phyloP scores from a whole-genome alignment of 1,284 basidiomycete species.

The Tylopilus sp. region DNA sequence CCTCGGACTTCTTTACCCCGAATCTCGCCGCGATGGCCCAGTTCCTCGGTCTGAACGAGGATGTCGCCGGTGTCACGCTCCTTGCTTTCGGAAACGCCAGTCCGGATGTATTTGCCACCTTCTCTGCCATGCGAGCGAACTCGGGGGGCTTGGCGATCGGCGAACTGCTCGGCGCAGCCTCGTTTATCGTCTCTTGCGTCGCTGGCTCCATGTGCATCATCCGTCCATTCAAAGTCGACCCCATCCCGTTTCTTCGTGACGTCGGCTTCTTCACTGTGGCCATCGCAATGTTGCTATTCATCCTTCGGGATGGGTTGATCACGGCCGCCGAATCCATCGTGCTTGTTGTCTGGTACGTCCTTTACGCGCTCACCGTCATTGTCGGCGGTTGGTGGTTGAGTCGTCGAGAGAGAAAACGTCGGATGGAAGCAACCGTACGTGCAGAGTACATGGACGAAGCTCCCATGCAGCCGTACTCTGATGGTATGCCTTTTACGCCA shows the following conservation, averaged over 20 bases:
- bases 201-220: slow-evolving; percentile 98
- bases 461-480: slow-evolving; percentile 62
- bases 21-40: slow-evolving; percentile 91
- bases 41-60: slow-evolving; percentile 87
- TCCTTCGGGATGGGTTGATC: slow-evolving; percentile 85
- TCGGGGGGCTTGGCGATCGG: slow-evolving; percentile 94
- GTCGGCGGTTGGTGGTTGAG: slow-evolving; percentile 82
- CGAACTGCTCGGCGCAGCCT: slow-evolving; percentile 94
- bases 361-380: slow-evolving; percentile 86
- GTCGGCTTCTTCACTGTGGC: slow-evolving; percentile 93
- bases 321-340: slow-evolving; percentile 78
- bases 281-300: slow-evolving; percentile 77
- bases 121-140: slow-evolving; percentile 89
- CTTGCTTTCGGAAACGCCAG: slow-evolving; percentile 95
- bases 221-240: slow-evolving; percentile 89
- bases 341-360: slow-evolving; percentile 82
- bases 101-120: slow-evolving; percentile 95
- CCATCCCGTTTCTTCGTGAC: slow-evolving; percentile 89
- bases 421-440: slow-evolving; percentile 64
- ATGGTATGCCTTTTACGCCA: slow-evolving; percentile 58
- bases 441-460: slow-evolving; percentile 71
- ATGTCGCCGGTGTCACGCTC: slow-evolving; percentile 93
- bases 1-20: slow-evolving; percentile 96
- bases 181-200: slow-evolving; percentile 96
- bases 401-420: slow-evolving; percentile 58